Percentiles rank a stretch among this genome's conserved stretches.
Conservation (phyloP, 2,329 filamentous ascomycete genomes). For the Colletotrichum australisinense region DNA sequence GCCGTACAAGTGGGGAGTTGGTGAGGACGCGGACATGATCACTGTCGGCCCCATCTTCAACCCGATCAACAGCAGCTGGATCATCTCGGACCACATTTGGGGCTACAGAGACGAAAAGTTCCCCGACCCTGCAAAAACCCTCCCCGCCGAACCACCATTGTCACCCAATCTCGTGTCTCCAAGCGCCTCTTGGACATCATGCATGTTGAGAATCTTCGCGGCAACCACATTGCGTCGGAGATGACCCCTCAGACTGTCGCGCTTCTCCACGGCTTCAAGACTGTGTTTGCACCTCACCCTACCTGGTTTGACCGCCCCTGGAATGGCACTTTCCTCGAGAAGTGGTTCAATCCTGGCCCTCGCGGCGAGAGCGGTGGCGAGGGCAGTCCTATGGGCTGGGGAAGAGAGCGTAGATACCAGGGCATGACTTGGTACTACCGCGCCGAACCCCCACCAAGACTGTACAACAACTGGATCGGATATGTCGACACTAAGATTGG, state of each 20-base stretch:
- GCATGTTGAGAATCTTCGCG: slow-evolving; percentile 80
- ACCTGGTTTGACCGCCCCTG: slow-evolving; percentile 84
- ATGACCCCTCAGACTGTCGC: slow-evolving; percentile 82
- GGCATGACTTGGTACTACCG: slow-evolving; percentile 73
- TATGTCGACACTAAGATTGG: slow-evolving; percentile 67
- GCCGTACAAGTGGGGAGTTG: slow-evolving; percentile 80
- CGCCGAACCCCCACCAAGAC: slow-evolving; percentile 64
- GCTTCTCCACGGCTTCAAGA: slow-evolving; percentile 82
- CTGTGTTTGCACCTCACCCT: slow-evolving; percentile 82
- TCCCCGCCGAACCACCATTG: slow-evolving; percentile 80
- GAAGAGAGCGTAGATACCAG: slow-evolving; percentile 66
- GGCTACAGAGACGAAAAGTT: slow-evolving; percentile 68
- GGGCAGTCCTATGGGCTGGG: slow-evolving; percentile 70
- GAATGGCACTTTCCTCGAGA: slow-evolving; percentile 63
- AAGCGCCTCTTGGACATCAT: slow-evolving; percentile 79
- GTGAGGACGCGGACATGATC: slow-evolving; percentile 80
- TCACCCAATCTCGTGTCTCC: slow-evolving; percentile 80
- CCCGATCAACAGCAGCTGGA: slow-evolving; percentile 78
- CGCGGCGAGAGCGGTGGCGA: slow-evolving; percentile 65
- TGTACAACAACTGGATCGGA: slow-evolving; percentile 74
- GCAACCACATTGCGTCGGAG: slow-evolving; percentile 82
- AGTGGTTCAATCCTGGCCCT: slow-evolving; percentile 70
- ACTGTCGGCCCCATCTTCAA: slow-evolving; percentile 85
- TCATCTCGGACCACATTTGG: slow-evolving; percentile 75
- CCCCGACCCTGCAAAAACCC: slow-evolving; percentile 60